Evolutionary conservation across 2,329 filamentous ascomycete species (phyloP).

Genomic region (Trichoderma aggressivum): DNA sequence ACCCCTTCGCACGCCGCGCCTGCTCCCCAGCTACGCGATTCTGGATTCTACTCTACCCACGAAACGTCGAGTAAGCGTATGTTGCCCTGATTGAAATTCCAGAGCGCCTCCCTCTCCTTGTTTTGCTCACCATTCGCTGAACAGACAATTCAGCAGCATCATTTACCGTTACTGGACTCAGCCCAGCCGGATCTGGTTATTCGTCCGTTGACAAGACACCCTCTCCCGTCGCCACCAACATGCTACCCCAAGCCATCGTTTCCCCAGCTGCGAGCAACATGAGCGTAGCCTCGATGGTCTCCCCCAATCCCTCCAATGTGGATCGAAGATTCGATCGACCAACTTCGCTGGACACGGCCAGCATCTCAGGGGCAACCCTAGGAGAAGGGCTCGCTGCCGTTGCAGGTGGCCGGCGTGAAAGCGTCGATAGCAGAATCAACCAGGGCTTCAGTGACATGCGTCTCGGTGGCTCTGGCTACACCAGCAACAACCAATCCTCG

Average conservation of each 20-base stretch:
- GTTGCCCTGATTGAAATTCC: conserved; percentile 18
- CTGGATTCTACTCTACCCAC: conserved; percentile 43
- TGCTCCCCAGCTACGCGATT: conserved; percentile 38
- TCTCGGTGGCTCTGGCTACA: conserved; percentile 65
- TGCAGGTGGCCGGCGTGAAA: conserved; percentile 61
- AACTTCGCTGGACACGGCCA: conserved; percentile 35
- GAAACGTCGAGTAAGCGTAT: conserved; percentile 44
- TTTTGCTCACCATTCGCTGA: conserved; percentile 8
- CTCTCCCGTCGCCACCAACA: conserved; percentile 53
- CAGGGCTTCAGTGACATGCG: conserved; percentile 67
- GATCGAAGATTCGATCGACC: conserved; percentile 45
- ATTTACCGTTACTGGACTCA: conserved; percentile 38
- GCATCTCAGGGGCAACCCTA: conserved; percentile 30
- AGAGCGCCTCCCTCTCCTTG: conserved; percentile 1
- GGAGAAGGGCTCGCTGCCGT: conserved; percentile 42
- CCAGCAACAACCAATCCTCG: conserved; percentile 73
- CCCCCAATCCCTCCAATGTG: conserved; percentile 50
- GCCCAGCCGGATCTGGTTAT: conserved; percentile 45
- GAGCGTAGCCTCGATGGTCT: conserved; percentile 65
- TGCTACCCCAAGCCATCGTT: conserved; percentile 50
- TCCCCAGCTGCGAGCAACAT: conserved; percentile 58
- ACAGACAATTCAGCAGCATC: conserved; percentile 40
- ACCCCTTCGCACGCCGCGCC: conserved; percentile 28
- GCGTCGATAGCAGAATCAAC: conserved; percentile 76
- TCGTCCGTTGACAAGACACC: conserved; percentile 58